phyloP scores from a whole-genome alignment of 805 yeast genomes.

The Suhomyces prunicola region DNA sequence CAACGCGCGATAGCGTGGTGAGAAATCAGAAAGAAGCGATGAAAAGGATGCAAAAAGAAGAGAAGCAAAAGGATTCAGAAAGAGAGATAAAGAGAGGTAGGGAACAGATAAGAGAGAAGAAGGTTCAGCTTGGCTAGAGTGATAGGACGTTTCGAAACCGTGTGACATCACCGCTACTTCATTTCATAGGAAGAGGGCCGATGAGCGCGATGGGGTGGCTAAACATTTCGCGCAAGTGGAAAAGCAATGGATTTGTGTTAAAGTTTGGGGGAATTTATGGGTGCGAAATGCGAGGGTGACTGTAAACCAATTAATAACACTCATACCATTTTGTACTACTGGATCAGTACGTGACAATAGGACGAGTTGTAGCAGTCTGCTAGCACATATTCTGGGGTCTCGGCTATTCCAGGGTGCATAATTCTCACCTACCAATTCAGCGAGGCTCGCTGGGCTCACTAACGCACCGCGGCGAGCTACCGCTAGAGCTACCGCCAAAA shows the following conservation, averaged over 20 bases:
- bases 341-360: no score
- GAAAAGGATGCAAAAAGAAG: no score
- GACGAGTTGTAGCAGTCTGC: no score
- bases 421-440: no score
- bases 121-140: not conserved
- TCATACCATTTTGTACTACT: no score
- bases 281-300: not conserved
- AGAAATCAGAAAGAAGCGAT: not conserved
- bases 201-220: not conserved
- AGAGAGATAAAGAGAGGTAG: no score
- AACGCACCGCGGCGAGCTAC: not conserved
- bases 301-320: no score
- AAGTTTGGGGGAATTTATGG: no score
- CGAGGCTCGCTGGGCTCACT: no score
- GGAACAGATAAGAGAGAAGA: not conserved
- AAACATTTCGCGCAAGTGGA: not conserved
- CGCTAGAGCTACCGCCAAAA: not conserved
- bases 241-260: not conserved
- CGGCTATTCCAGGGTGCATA: no score
- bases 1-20: not conserved
- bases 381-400: no score
- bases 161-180: not conserved
- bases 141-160: not conserved
- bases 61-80: no score
- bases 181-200: not conserved